Conservation (phyloP, 495 filamentous ascomycete species). For the Podospora tetraspora region DNA sequence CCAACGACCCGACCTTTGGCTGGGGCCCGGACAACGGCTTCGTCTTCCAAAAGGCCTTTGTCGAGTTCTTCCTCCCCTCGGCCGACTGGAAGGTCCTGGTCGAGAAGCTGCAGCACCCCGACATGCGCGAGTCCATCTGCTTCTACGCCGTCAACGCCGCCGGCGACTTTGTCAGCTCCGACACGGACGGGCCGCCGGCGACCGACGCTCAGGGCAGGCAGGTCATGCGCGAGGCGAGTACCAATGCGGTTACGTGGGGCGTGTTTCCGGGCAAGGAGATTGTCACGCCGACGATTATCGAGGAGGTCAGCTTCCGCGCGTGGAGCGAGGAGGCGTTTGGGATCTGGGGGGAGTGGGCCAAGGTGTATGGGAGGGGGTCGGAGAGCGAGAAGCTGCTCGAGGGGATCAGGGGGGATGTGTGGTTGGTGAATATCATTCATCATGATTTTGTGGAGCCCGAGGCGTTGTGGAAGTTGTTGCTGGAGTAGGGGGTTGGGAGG, state of each 20-base stretch:
- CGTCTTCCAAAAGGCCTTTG: conserved; percentile 97
- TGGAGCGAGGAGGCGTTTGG: conserved; percentile 96
- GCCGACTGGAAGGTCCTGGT: conserved; percentile 63
- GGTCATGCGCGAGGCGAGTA: conserved; percentile 46
- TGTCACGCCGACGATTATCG: conserved; percentile 94
- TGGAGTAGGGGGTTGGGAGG: conserved; percentile 27
- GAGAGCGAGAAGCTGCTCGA: conserved; percentile 63
- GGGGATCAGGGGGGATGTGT: conserved; percentile 58
- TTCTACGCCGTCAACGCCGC: conserved; percentile 77
- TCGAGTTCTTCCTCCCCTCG: conserved; percentile 83
- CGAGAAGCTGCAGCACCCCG: conserved; percentile 50
- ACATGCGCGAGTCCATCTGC: conserved; percentile 59
- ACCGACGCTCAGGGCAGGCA: conserved; percentile 13
- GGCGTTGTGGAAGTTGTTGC: conserved; percentile 56
- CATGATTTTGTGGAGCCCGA: conserved; percentile 69
- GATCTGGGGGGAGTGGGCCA: conserved; percentile 91
- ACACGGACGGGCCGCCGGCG: conserved; percentile 27
- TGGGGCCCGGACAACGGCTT: conserved; percentile 93
- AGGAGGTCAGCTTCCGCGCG: conserved; percentile 88
- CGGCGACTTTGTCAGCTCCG: conserved; percentile 67
- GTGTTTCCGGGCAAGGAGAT: conserved; percentile 96
- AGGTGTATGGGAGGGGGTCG: conserved; percentile 66
- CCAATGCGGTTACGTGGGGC: conserved; percentile 97
- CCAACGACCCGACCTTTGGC: conserved; percentile 74
- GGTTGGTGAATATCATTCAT: conserved; percentile 88